Evolutionary conservation across 768 basidiomycete genomes (phyloP), one percentile per base, ranked within the genome.

Genomic region (Calvatia gigantea): DNA sequence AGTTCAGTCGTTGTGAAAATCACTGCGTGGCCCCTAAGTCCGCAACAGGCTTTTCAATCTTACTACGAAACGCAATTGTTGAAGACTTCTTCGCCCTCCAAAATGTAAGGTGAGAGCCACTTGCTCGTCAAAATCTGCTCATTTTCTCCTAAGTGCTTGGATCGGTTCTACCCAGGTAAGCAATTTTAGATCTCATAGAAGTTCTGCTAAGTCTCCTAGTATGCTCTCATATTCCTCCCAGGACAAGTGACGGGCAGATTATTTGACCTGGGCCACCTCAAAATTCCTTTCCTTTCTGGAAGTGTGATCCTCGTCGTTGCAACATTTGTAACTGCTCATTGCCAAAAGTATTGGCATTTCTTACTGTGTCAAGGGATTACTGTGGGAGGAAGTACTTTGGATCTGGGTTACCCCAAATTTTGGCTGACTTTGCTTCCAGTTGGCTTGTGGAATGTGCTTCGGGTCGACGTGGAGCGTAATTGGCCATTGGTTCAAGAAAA

Each of bases 401-500:
- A 21, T 6, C 39, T 21, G 23, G 5, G 23, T 19, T 15, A 19
- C 11, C 11, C 4, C 11, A 19, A 6, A 4, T 21, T 9, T 19
- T 17, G 14, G 38, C 35, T 33, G 9, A 21, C 33, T 5, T 4
- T 14, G 6, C 9, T 25, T 7, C 2, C 42, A 64, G 65, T 32
- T 66, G 25, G 61, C 57, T 29, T 65, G 64, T 46, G 67, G 64
- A 25, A 60, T 64, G 4, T 68, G 64, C 17, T 86, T 81, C 54
- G 81, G 80, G 3, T 79, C 81, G 0, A 70, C 75, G 3, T 58
- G 80, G 4, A 79, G 75, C 2, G 64, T 84, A 5, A 61, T 84
- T 2, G 77, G 80, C 5, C 85, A 88, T 60, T 89, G 86, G 85
- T 88, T 87, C 67, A 73, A 78, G 25, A 78, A 71, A 56, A 75